Base-by-base conservation (phyloP, 768 basidiomycete genomes). In the Leucosporidium scottii region DNA sequence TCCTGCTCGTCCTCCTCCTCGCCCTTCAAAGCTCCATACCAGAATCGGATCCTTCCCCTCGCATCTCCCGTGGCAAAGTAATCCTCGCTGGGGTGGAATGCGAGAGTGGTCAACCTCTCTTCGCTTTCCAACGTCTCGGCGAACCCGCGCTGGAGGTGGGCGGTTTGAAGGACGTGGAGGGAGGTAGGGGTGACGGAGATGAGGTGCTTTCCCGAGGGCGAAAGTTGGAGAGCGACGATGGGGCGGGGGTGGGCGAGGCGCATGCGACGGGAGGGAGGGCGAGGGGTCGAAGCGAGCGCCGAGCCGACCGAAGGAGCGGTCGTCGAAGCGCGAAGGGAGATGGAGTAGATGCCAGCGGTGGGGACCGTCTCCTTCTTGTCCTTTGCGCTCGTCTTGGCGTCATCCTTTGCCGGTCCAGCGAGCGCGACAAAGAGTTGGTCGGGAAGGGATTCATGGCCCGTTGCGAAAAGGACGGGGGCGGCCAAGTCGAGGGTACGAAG, bases 11-110 rank as follows among this genome's bases (percentile, higher is more conserved):
- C 73, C 34, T 82, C 81, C 23, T 79, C 75, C 17, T 81, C 79
- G 48, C 79, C 74, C 23, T 87, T 84, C 69, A 87, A 84, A 23
- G 94, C 82, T 78, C 91, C 94, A 77, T 96, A 93, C 93, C 94
- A 98, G 12, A 98, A 77, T 44, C 90, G 84, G 57, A 99, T 87
- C 70, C 84, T 82, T 63, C 96, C 96, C 70, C 85, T 85, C 27
- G 81, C 82, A 74, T 98, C 93, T 30, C 96, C 96, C 0, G 94
- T 96, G 4, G 92, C 96, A 77, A 98, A 96, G 78, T 89, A 93
- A 64, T 93, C 90, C 70, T 96, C 88, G 60, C 81, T 82, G 3
- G 94, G 94, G 77, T 94, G 91, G 76, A 90, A 89, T 8, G 89
- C 85, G 53, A 96, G 81, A 76, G 89, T 91, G 2, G 89, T 92